phyloP scores from a whole-genome alignment of 1,284 basidiomycete genomes.

The Caloboletus inedulis region DNA sequence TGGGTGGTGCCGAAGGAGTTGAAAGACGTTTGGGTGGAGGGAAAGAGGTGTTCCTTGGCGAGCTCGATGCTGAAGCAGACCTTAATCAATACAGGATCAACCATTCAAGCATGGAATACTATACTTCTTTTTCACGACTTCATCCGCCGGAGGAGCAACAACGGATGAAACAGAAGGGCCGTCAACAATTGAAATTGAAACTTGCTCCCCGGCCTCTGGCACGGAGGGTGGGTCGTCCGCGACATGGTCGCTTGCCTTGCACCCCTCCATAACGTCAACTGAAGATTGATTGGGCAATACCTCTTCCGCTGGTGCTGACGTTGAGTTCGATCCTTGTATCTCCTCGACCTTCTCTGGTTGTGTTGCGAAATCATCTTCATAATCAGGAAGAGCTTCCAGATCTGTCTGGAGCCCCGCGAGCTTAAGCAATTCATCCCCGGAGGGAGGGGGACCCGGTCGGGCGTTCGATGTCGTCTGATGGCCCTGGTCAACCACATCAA shows the following conservation, averaged over 20 bases:
- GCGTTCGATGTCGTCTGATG: constrained; percentile 2
- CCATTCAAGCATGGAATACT: background rate
- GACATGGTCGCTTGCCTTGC: constrained; percentile 2
- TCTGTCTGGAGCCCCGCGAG: constrained; percentile 43
- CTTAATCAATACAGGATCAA: constrained; percentile 5
- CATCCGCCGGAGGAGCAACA: constrained; percentile 7
- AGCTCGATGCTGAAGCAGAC: constrained; percentile 35
- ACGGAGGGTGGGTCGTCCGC: background rate
- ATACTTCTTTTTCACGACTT: constrained; percentile 29
- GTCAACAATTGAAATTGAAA: background rate
- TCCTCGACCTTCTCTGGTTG: constrained; percentile 12
- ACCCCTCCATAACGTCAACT: constrained; percentile 1
- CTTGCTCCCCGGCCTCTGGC: constrained; percentile 2
- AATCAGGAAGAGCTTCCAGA: constrained; percentile 47
- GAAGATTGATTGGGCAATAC: background rate
- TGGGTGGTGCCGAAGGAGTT: constrained; percentile 19
- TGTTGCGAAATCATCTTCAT: constrained; percentile 45
- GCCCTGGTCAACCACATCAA: constrained; percentile 6
- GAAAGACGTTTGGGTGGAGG: constrained; percentile 29
- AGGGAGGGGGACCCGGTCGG: constrained; percentile 24
- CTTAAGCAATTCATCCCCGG: constrained; percentile 45
- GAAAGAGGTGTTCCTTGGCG: constrained; percentile 46
- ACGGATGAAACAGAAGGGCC: background rate
- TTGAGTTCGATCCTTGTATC: background rate
- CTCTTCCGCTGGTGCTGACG: background rate